Evolutionary conservation across 2,329 filamentous ascomycete genomes (phyloP).

Genomic region (Sclerotinia sclerotiorum): DNA sequence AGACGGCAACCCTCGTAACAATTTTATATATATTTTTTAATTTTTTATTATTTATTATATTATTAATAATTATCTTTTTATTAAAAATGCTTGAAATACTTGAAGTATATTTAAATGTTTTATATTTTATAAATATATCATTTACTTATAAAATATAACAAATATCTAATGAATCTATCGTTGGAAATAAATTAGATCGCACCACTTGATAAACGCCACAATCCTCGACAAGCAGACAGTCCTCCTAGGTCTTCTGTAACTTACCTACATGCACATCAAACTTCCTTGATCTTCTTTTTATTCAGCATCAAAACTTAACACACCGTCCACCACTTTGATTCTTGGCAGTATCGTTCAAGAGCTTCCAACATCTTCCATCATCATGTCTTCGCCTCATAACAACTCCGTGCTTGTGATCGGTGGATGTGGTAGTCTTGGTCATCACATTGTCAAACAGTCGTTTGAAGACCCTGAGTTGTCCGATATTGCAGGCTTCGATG

Average conservation of each 20-base stretch:
- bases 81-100: too few relatives aligned
- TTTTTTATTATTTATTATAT: too few relatives aligned
- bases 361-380: not conserved
- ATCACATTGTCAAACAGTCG: not conserved
- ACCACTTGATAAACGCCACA: too few relatives aligned
- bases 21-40: too few relatives aligned
- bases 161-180: not conserved
- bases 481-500: not conserved
- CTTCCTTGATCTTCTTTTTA: not conserved
- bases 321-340: not conserved
- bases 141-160: too few relatives aligned
- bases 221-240: not conserved
- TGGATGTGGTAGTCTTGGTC: not conserved
- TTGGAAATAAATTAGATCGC: not conserved
- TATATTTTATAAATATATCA: too few relatives aligned
- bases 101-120: too few relatives aligned
- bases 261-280: not conserved
- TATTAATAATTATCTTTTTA: too few relatives aligned
- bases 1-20: too few relatives aligned
- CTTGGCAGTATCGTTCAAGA: not conserved
- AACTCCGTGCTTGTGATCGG: not conserved
- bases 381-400: not conserved
- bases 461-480: not conserved
- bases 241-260: not conserved
- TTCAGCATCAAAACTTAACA: not conserved